These are phyloP conservation scores for Closterium sp. DNA, from an alignment of 139 green algal species.

Conservation along the genomic window DNA sequence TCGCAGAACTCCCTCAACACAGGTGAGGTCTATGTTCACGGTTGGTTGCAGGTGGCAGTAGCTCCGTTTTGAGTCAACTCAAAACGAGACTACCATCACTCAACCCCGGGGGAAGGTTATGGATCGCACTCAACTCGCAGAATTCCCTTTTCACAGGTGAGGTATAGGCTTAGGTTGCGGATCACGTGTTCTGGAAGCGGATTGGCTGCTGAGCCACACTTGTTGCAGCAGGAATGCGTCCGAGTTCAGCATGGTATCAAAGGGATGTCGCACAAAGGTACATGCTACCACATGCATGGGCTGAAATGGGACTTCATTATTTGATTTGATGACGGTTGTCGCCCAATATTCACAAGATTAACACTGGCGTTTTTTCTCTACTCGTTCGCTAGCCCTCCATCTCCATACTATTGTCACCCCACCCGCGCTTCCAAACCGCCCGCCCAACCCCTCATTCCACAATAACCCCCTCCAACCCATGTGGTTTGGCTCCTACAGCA, in stretches of 20 bases:
- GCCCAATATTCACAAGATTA: no score
- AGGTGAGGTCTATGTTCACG: neutral
- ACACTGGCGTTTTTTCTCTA: no score
- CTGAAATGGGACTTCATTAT: no score
- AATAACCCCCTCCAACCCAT: neutral
- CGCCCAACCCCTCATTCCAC: neutral
- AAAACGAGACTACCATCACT: neutral
- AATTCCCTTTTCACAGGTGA: slow-evolving; percentile 23
- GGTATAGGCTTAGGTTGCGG: neutral
- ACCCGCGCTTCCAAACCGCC: no score
- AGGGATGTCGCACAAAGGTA: neutral
- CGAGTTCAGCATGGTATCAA: neutral
- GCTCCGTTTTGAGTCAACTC: neutral
- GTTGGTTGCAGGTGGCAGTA: neutral
- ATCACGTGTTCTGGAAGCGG: no score
- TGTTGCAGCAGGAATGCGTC: no score
- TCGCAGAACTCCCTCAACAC: neutral
- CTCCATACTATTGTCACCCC: no score
- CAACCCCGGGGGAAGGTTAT: slow-evolving; percentile 19
- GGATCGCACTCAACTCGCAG: slow-evolving; percentile 35
- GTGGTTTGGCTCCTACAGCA: neutral
- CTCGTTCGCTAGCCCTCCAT: no score
- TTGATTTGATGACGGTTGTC: no score
- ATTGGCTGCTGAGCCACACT: no score
- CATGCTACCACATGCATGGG: neutral